Evolutionary conservation across 768 basidiomycete species (phyloP).

Genomic region (Pleurotus eryngii): DNA sequence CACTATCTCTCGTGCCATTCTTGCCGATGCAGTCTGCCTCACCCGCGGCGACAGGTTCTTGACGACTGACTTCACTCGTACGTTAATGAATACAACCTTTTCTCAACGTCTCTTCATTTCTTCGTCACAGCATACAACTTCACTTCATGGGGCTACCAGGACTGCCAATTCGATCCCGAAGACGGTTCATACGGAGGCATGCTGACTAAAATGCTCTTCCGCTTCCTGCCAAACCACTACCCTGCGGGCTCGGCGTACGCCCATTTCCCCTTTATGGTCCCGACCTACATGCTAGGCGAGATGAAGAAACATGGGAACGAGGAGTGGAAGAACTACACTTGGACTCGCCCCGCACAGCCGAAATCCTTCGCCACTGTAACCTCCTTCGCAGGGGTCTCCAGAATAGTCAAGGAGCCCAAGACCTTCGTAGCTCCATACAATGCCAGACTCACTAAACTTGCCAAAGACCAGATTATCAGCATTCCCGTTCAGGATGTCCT

Average conservation of each 20-base stretch:
- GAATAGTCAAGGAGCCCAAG: constrained; percentile 26
- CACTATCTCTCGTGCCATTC: constrained; percentile 82
- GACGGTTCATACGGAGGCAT: constrained; percentile 79
- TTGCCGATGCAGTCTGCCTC: constrained; percentile 74
- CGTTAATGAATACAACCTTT: constrained; percentile 19
- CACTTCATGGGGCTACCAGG: constrained; percentile 77
- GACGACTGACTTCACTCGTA: constrained; percentile 75
- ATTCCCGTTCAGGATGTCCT: constrained; percentile 18
- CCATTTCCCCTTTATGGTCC: constrained; percentile 80
- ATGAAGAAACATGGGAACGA: constrained; percentile 29
- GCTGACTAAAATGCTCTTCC: constrained; percentile 70
- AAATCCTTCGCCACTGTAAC: constrained; percentile 23
- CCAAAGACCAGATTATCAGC: constrained; percentile 10
- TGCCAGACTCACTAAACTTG: constrained; percentile 27
- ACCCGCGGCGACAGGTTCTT: constrained; percentile 78
- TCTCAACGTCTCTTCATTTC: no score
- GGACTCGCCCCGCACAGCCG: constrained; percentile 45
- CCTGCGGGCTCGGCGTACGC: constrained; percentile 63
- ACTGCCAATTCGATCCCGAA: constrained; percentile 57
- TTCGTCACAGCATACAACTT: constrained; percentile 56
- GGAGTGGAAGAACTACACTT: constrained; percentile 47
- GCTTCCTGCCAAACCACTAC: constrained; percentile 68
- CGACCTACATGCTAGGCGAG: constrained; percentile 39
- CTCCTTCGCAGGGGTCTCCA: constrained; percentile 29
- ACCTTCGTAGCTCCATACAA: constrained; percentile 32